Evolutionary conservation across 23 red algal genomes (phyloP), one percentile per base, ranked within the genome.

Genomic region (Cyanidium caldarium): DNA sequence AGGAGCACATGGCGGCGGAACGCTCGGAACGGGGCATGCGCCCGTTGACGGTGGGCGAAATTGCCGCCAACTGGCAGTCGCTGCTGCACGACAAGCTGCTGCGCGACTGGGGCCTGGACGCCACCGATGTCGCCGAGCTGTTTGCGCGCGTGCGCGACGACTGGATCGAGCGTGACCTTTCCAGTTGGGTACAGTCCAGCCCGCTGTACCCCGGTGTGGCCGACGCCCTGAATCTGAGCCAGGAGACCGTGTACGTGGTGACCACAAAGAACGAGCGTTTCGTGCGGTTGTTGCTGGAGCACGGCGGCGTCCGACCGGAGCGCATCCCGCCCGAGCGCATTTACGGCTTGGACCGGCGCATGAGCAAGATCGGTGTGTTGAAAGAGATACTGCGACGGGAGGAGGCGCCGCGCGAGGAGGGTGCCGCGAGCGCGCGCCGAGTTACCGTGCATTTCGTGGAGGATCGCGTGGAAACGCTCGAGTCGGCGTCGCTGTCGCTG

Each of bases 191-290:
- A 7, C 46, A 45, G 68, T 58, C 77, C 33, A 88, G 88, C 44
- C 58, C 65, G 51, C 68, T 98, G 75, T 94, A 85, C 65, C 92
- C 92, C 0, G 84, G 80, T 35, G 82, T 86, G 17, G 84, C 66
- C 41, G 65, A 78, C 37, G 92, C 84, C 15, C 45, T 98, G 33
- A 88, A 88, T 68, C 69, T 70, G 0, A 68, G 78, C 16, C 40
- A 81, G 3, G 58, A 68, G 2, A 78, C 83, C 31, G 76, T 87
- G 40, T 98, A 74, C 45, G 76, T 98, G 14, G 79, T 88, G 46
- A 98, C 84, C 16, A 98, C 92, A 2, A 98, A 98, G 66, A 73
- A 98, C 34, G 83, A 78, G 5, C 84, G 92, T 36, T 98, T 98
- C 77, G 79, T 65, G 72, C 38, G 42, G 19, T 23, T 76, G 34